Evolutionary conservation across 805 yeast species (phyloP), one percentile per base, ranked within the genome.

Genomic region (Kodamaea nitidulidarum): DNA sequence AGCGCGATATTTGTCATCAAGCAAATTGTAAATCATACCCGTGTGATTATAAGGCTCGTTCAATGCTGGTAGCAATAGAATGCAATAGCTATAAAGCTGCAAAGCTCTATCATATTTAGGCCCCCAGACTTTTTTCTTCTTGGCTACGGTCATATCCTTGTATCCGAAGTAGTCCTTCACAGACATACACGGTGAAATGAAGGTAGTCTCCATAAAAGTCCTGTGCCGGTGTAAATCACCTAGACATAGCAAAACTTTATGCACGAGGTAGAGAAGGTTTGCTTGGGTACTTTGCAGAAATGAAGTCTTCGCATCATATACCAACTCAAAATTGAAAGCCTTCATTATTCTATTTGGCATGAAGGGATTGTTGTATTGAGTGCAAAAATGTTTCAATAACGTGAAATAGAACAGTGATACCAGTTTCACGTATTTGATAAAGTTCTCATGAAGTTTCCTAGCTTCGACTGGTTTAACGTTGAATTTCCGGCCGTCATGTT

Each of bases 1-100:
- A 17, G 80, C 76, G 35, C 61, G 60, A 42, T 63, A 70, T 38
- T 68, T 69, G 44, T 73, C 75, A 40, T 69, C 73, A 35, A 65
- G 41, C n/a, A 55, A 36, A 43, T 67, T 67, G 44, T 50, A 46
- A 15, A 69, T 63, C 52, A 67, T 72, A 2, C 81, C 85, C 35
- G 76, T 67, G 47, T 77, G 80, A 47, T 77, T 77, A 48, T 75
- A 75, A 20, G 78, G 81, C 49, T 81, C 88, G 38, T 84, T 84
- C 41, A 80, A 66, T 0, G 86, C 76, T 1, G 91, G 90, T 18
- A 81, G 56, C 14, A 83, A 58, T 18, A 75, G 51, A 22, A 78
- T 71, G 14, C 87, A 79, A 32, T 67, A 56, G 35, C 73, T 68
- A 49, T 80, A 78, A 44, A 52, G 60, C 22, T 47, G 49, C 21